These are phyloP conservation scores for Heimioporus punctisporus DNA, from an alignment of 1,284 basidiomycete species.

Conservation along the genomic window DNA sequence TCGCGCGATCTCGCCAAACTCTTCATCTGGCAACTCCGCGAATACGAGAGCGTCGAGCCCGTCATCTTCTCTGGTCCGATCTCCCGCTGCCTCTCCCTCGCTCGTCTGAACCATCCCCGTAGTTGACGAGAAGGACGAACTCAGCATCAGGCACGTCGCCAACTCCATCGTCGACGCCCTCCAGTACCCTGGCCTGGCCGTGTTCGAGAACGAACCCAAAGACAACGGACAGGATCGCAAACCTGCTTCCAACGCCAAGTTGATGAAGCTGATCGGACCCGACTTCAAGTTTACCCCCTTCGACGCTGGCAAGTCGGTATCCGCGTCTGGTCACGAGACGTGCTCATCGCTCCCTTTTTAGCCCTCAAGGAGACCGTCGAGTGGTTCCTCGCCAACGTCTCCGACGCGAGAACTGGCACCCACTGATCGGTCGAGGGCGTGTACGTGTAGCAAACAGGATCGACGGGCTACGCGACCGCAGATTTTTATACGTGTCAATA, in stretches of 20 bases:
- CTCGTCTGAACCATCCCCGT: neutral
- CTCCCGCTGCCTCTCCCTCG: neutral
- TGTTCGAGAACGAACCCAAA: slow-evolving; percentile 59
- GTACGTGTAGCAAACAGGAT: too few species aligned
- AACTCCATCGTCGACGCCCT: slow-evolving; percentile 84
- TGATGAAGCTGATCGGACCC: slow-evolving; percentile 61
- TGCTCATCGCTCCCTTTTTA: too few species aligned
- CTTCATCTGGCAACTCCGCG: slow-evolving; percentile 90
- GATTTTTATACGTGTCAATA: too few species aligned
- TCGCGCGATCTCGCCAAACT: slow-evolving; percentile 92
- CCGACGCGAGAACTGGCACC: slow-evolving; percentile 59
- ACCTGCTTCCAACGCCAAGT: slow-evolving; percentile 90
- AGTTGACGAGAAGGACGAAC: slow-evolving; percentile 91
- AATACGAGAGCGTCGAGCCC: slow-evolving; percentile 89
- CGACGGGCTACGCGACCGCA: too few species aligned
- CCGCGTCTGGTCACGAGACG: too few species aligned
- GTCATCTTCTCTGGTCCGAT: slow-evolving; percentile 80
- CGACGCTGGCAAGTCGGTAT: slow-evolving; percentile 61
- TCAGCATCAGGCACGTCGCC: slow-evolving; percentile 85
- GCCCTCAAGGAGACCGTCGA: slow-evolving; percentile 73
- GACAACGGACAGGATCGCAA: slow-evolving; percentile 89
- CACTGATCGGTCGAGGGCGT: slow-evolving; percentile 10
- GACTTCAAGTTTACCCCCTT: slow-evolving; percentile 90
- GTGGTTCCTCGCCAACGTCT: slow-evolving; percentile 82
- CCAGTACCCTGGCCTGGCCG: slow-evolving; percentile 45